phyloP scores from a whole-genome alignment of 768 basidiomycete species.

The Mycena galopus region DNA sequence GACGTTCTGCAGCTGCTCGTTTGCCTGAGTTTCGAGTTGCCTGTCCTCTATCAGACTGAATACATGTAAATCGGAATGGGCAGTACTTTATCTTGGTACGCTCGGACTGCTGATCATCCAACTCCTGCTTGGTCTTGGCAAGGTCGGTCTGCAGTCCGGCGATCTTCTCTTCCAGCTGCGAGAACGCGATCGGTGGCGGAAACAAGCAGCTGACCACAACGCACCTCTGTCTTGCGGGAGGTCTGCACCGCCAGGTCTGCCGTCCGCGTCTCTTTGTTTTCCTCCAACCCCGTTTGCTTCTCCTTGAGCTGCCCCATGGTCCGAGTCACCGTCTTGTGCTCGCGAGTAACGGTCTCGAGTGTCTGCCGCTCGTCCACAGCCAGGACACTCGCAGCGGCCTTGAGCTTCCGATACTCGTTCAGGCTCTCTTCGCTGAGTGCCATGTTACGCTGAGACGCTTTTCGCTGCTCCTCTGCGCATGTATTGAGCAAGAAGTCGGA shows the following conservation, averaged over 20 bases:
- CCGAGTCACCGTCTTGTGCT: conserved; percentile 82
- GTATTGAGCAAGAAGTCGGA: neutral
- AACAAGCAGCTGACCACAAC: conserved; percentile 22
- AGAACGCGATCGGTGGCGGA: neutral
- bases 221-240: conserved; percentile 71
- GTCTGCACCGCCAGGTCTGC: conserved; percentile 66
- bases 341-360: conserved; percentile 83
- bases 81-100: conserved; percentile 81
- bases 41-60: conserved; percentile 53
- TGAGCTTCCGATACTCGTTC: conserved; percentile 88
- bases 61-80: neutral
- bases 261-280: conserved; percentile 66
- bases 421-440: conserved; percentile 87
- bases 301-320: conserved; percentile 75
- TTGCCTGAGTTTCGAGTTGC: conserved; percentile 90
- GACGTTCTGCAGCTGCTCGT: conserved; percentile 89
- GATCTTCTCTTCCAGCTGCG: conserved; percentile 73
- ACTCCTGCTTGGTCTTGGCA: conserved; percentile 75
- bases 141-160: conserved; percentile 70
- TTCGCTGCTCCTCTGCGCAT: conserved; percentile 76
- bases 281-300: conserved; percentile 73
- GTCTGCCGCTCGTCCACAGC: conserved; percentile 91
- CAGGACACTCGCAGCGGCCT: conserved; percentile 81
- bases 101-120: conserved; percentile 90
- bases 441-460: conserved; percentile 78